Evolutionary conservation across 2,329 filamentous ascomycete genomes (phyloP), one percentile per base, ranked within the genome.

Genomic region (Cladobotryum protrusum): DNA sequence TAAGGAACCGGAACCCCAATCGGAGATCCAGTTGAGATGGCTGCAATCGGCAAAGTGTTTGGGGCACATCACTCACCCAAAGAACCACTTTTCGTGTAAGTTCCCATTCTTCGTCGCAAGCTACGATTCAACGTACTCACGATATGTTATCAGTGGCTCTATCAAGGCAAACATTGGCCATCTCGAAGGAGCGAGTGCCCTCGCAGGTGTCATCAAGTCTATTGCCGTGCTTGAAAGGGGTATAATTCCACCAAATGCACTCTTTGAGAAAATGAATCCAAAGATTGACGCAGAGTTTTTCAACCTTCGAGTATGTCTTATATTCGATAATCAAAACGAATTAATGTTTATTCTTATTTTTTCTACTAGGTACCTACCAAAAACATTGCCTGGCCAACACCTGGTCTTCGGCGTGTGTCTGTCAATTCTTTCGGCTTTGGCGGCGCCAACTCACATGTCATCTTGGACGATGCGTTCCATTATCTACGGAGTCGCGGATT

Each of bases 401-500:
- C 20, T 9, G 41, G 41, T 5, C 20, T 34, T 1, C 53, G 47
- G 4, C 52, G 55, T 6, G 56, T 48, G 6, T 58, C 54, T 40
- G 50, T 60, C 35, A 61, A 61, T 45, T 56, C 58, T 11, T 74
- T 74, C 44, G 71, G 71, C 1, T 72, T 68, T 36, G 70, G 67
- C 19, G 69, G 63, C 37, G 67, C 71, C 12, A 74, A 73, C 53
- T 68, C 65, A 4, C 71, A 73, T 51, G 62, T 65, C 0, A 65
- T 74, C 7, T 54, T 71, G 8, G 63, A 65, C 15, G 41, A 43
- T 32, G 41, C 41, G 9, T 29, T 29, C 18, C 29, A 29, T 15
- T 43, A 43, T 14, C 41, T 43, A 18, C 19, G 15, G 11, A 43
- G 29, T n/a, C n/a, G 29, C 6, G 19, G 20, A 4, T 13, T 43